Evolutionary conservation across 1,139 yeast genomes (phyloP).

Genomic region (Taphrina sp.): DNA sequence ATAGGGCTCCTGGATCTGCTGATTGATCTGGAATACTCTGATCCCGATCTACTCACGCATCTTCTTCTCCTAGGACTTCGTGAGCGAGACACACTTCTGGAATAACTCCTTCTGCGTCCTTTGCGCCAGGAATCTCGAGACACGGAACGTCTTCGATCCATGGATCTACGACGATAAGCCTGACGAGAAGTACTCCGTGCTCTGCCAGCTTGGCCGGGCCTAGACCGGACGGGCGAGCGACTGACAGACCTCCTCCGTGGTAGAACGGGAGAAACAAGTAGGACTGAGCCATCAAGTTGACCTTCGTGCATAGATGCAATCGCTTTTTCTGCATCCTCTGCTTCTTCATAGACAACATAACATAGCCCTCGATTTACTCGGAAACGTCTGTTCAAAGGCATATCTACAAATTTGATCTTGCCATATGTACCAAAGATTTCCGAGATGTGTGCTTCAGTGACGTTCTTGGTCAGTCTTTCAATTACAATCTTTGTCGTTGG

Average conservation of each 20-base stretch:
- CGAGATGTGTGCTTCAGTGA: slow-evolving; percentile 34
- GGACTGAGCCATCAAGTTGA: slow-evolving; percentile 25
- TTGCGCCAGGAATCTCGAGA: too few species aligned
- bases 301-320: slow-evolving; percentile 37
- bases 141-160: too few species aligned
- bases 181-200: too few species aligned
- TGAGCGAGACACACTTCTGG: too few species aligned
- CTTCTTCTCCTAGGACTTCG: too few species aligned
- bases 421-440: slow-evolving; percentile 38
- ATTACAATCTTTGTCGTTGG: slow-evolving; percentile 32
- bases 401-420: slow-evolving; percentile 23
- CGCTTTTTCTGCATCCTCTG: slow-evolving; percentile 35
- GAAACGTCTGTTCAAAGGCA: slow-evolving; percentile 34
- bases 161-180: too few species aligned
- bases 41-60: too few species aligned
- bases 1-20: too few species aligned
- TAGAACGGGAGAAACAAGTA: not conserved
- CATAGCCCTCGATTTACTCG: slow-evolving; percentile 33
- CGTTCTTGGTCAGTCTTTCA: slow-evolving; percentile 36
- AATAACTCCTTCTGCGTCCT: too few species aligned
- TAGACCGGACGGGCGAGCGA: slow-evolving; percentile 1
- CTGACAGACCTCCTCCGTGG: not conserved
- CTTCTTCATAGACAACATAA: slow-evolving; percentile 32
- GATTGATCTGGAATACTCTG: too few species aligned
- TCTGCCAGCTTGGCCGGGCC: too few species aligned